These are phyloP conservation scores for Insectozyma bohioensis DNA, from an alignment of 1,139 yeast species.

Conservation along the genomic window DNA sequence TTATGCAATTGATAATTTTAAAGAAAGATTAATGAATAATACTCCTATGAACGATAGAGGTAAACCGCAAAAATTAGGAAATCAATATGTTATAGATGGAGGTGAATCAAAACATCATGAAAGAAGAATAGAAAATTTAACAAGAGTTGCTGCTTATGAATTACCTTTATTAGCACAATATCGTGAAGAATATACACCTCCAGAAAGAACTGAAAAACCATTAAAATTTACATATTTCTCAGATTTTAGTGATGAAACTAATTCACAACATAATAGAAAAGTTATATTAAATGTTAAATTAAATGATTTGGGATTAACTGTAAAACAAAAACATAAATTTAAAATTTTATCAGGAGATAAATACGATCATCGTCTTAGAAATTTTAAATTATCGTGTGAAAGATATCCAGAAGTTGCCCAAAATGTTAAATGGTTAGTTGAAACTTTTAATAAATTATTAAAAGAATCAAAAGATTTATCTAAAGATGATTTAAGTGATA, in stretches of 20 bases:
- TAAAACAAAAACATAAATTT: conserved; percentile 66
- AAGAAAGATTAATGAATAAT: conserved; percentile 46
- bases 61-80: conserved; percentile 41
- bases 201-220: conserved; percentile 46
- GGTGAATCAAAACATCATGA: conserved; percentile 40
- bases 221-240: conserved; percentile 69
- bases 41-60: conserved; percentile 40
- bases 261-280: conserved; percentile 66
- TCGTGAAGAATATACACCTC: conserved; percentile 62
- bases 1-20: conserved; percentile 47
- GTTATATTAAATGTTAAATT: conserved; percentile 63
- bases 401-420: conserved; percentile 78
- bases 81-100: conserved; percentile 36
- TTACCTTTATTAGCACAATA: conserved; percentile 79
- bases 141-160: conserved; percentile 86
- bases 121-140: conserved; percentile 48
- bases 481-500: conserved; percentile 62
- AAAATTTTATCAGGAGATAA: conserved; percentile 77
- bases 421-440: conserved; percentile 74
- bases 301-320: conserved; percentile 51
- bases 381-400: conserved; percentile 60
- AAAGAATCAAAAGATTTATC: conserved; percentile 62
- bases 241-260: conserved; percentile 63
- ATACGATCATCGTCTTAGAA: conserved; percentile 61
- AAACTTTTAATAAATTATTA: conserved; percentile 59